Evolutionary conservation across 2,329 filamentous ascomycete species (phyloP).

Genomic region (Alternaria sp.): DNA sequence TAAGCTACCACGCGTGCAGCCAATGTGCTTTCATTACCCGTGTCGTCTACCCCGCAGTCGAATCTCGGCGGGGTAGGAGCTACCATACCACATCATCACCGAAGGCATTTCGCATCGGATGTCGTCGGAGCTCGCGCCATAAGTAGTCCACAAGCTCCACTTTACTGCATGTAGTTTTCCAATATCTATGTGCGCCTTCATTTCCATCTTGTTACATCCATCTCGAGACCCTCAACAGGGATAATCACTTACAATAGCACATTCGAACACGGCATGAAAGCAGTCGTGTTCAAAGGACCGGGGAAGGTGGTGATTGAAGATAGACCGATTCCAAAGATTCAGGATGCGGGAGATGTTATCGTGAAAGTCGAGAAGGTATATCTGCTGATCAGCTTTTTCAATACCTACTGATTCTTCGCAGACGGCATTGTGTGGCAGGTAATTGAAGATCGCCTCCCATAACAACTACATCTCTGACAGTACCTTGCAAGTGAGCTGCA

Average conservation of each 20-base stretch:
- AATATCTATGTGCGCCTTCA: neutral
- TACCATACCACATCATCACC: constrained; percentile 18
- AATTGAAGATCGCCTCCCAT: constrained; percentile 34
- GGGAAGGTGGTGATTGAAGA: constrained; percentile 79
- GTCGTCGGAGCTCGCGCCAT: constrained; percentile 26
- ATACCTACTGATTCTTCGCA: constrained; percentile 26
- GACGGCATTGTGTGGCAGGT: constrained; percentile 89
- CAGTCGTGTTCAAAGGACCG: constrained; percentile 85
- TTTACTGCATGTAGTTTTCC: constrained; percentile 1
- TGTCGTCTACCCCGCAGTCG: constrained; percentile 32
- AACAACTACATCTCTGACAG: constrained; percentile 12
- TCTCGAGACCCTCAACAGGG: neutral
- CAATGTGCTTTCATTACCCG: constrained; percentile 16
- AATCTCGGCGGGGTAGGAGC: constrained; percentile 39
- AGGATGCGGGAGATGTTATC: constrained; percentile 76
- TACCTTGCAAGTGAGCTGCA: constrained; percentile 73
- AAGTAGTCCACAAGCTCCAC: constrained; percentile 20
- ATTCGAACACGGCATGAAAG: constrained; percentile 71
- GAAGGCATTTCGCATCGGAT: constrained; percentile 18
- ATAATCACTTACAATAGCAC: neutral
- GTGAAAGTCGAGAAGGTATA: constrained; percentile 75
- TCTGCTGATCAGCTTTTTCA: neutral
- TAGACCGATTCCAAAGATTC: constrained; percentile 77
- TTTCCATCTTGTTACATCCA: neutral
- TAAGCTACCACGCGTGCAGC: constrained; percentile 15